Conservation (phyloP, 1,284 basidiomycete genomes). For the Leccinum angustisporum region DNA sequence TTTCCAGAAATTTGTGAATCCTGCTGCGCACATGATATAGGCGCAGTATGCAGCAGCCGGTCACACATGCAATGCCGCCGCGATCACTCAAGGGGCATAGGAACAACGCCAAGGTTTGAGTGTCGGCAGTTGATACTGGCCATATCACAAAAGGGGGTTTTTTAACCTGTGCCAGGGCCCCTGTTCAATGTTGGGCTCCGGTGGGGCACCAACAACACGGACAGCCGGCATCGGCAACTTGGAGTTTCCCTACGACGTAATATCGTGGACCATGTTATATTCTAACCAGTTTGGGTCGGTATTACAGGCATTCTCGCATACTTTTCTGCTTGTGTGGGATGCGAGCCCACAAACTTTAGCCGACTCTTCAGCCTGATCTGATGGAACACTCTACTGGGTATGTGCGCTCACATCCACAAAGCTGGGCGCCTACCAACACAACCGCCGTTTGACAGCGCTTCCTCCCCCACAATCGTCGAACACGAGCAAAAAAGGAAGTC, state of each 20-base stretch:
- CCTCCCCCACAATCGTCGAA: background rate
- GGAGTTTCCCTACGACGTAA: too few relatives aligned
- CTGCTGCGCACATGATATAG: background rate
- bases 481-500: background rate
- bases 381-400: background rate
- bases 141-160: background rate
- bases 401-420: background rate
- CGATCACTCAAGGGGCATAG: background rate
- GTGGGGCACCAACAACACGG: background rate
- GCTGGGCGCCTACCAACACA: background rate
- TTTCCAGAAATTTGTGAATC: background rate
- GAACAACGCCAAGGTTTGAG: too few relatives aligned
- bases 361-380: background rate
- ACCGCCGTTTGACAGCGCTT: background rate
- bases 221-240: background rate
- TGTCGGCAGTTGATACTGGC: background rate
- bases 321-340: background rate
- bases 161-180: too few relatives aligned
- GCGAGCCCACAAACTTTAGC: too few relatives aligned
- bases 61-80: background rate
- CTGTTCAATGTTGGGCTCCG: too few relatives aligned
- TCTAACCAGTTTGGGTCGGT: background rate
- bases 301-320: too few relatives aligned
- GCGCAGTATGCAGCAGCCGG: background rate
- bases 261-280: background rate